These are phyloP conservation scores for Artemisia tridentata DNA, from an alignment of 129 eudicot species.

Conservation along the genomic window DNA sequence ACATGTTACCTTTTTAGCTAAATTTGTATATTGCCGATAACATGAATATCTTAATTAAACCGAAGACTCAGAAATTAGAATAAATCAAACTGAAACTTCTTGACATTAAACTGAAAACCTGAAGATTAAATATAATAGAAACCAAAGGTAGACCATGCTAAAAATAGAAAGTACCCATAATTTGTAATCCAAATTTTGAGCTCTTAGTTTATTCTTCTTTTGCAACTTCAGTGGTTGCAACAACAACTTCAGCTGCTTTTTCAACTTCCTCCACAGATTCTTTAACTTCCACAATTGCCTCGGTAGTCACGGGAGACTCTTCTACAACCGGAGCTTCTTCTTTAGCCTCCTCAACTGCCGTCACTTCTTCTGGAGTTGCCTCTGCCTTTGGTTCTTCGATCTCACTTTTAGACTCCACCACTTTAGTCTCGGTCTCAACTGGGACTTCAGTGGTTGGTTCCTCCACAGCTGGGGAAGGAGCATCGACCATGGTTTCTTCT, in stretches of 20 bases:
- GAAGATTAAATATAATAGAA: conserved; percentile 21
- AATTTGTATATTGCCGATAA: no score
- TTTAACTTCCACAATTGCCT: conserved; percentile 7
- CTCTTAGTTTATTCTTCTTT: conserved; percentile 23
- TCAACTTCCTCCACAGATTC: conserved; percentile 22
- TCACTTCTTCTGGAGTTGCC: conserved; percentile 22
- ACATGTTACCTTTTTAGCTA: no score
- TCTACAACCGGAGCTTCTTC: conserved; percentile 5
- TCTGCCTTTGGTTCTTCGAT: conserved; percentile 26
- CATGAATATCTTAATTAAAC: not conserved
- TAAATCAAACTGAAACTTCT: not conserved
- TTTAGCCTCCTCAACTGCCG: conserved; percentile 1
- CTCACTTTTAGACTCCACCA: conserved; percentile 20
- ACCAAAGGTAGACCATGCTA: conserved; percentile 13
- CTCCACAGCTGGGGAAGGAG: conserved; percentile 18
- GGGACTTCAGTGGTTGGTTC: not conserved
- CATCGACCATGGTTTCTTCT: conserved; percentile 22
- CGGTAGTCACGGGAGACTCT: not conserved
- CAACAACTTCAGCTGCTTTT: conserved; percentile 15
- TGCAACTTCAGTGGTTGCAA: conserved; percentile 26
- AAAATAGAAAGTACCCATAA: conserved; percentile 18
- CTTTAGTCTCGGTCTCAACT: conserved; percentile 17
- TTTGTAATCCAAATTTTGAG: not conserved
- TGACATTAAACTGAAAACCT: not conserved
- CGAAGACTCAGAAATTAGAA: not conserved